phyloP scores from a whole-genome alignment of 2,329 filamentous ascomycete species.

The Claviceps sorghi region DNA sequence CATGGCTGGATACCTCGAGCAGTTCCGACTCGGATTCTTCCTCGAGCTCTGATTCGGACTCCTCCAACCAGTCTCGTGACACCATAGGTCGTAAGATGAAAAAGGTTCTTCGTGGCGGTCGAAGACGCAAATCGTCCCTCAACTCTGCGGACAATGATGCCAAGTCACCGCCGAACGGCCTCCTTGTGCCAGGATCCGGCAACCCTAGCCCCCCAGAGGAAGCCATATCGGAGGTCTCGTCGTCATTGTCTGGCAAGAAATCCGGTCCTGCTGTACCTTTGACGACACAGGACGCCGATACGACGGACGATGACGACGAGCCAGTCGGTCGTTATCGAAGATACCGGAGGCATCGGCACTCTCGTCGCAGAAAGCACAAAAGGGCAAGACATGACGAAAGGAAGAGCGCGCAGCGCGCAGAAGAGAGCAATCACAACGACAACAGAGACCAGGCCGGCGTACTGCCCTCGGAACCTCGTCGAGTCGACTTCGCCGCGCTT shows the following conservation, averaged over 20 bases:
- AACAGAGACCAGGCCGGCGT: conserved; percentile 15
- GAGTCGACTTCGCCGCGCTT: conserved; percentile 42
- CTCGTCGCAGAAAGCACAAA: conserved; percentile 19
- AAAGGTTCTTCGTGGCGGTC: conserved; percentile 55
- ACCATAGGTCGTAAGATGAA: conserved; percentile 65
- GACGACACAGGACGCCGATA: conserved; percentile 28
- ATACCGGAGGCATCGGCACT: conserved; percentile 19
- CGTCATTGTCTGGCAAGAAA: conserved; percentile 20
- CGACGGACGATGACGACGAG: conserved; percentile 33
- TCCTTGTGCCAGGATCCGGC: conserved; percentile 22
- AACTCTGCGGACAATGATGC: conserved; percentile 44
- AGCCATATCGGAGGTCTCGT: conserved; percentile 22
- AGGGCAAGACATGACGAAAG: conserved; percentile 25
- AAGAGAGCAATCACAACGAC: conserved; percentile 4
- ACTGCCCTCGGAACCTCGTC: conserved; percentile 25
- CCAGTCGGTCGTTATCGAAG: conserved; percentile 20
- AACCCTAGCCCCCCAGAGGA: conserved; percentile 23
- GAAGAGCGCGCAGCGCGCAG: conserved; percentile 24
- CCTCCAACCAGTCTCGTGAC: conserved; percentile 35
- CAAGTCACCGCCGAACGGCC: conserved; percentile 24
- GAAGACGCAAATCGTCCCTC: conserved; percentile 67
- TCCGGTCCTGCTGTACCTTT: conserved; percentile 24
- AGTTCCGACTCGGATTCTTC: conserved; percentile 37
- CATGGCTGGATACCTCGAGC: conserved; percentile 62
- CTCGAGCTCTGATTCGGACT: conserved; percentile 56